Evolutionary conservation across 2,329 filamentous ascomycete genomes (phyloP).

Genomic region (Cordyceps cateniannulata): DNA sequence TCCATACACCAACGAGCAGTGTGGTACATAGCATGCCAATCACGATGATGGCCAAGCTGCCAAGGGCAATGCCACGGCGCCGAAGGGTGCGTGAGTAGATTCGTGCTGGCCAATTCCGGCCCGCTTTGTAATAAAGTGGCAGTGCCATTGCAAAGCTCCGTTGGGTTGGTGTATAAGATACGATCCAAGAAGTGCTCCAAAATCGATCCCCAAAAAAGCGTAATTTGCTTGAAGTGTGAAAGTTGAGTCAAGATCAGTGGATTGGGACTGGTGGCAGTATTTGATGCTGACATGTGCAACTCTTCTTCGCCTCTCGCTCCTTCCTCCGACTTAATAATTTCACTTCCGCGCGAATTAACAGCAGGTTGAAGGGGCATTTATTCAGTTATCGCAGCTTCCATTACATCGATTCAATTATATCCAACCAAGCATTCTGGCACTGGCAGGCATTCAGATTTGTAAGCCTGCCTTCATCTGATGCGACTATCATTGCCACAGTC

Average conservation of each 20-base stretch:
- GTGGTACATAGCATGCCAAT: neutral
- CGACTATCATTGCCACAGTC: neutral
- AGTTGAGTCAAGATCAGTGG: neutral
- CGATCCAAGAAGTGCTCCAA: conserved; percentile 22
- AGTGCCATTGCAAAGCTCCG: neutral
- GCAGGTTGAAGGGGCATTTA: neutral
- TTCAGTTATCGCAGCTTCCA: neutral
- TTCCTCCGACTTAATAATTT: neutral
- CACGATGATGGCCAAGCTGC: neutral
- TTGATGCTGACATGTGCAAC: neutral
- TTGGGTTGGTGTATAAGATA: conserved; percentile 15
- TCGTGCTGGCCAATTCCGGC: conserved; percentile 1
- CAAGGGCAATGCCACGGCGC: conserved; percentile 7
- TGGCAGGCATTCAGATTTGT: neutral
- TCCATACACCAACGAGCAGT: neutral
- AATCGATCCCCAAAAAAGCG: conserved; percentile 18
- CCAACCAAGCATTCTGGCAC: neutral
- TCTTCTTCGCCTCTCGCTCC: neutral
- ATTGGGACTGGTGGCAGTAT: neutral
- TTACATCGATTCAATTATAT: neutral
- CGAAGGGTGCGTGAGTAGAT: conserved; percentile 10
- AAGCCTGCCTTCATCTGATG: neutral
- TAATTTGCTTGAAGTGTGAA: neutral
- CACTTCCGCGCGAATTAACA: neutral
- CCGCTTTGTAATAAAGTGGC: neutral